Evolutionary conservation across 148 eudicot genomes (phyloP), one percentile per base, ranked within the genome.

Genomic region (Diospyros lotus): DNA sequence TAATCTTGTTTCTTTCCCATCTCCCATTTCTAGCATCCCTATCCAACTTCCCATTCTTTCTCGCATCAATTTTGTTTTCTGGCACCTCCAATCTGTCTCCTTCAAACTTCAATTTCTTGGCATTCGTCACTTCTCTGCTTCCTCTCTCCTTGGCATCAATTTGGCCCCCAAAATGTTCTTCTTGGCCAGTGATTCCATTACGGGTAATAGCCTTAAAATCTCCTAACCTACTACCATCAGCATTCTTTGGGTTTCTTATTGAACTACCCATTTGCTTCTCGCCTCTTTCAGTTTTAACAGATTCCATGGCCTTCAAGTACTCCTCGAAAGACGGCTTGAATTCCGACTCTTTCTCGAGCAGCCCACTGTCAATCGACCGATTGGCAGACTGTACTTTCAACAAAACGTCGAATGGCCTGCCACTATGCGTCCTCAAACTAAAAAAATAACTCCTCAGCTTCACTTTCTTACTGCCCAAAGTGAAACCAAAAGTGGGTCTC

Each of bases 281-380:
- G 69, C 82, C 87, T 69, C 87, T 80, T 17, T 66, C 86, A 56
- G 67, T 81, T 76, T 78, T 88, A 71, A 87, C 80, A 66, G 86
- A 80, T 84, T 92, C 95, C 97, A 92, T 82, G 41, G 87, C 93
- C 80, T 88, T 87, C 81, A 92, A 84, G 75, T 94, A 92, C 70
- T 90, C 93, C 52, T 86, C 95, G 75, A 94, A 94, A 6, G 97
- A 87, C 4, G 95, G 88, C 81, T 87, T 90, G 67, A 90, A 94
- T 52, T 85, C 81, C 6, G 75, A 75, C 9, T 85, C 85, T 73
- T 81, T 75, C 64, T 82, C 82, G 58, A 85, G 69, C 41, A 76
- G 14, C 56, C 38, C 62, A 2, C 78, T 51, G 41, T 59, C 76
- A 9, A 45, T 45, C 18, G 65, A 54, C 44, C 63, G 61, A 62